Base-by-base conservation (phyloP, 169 alveolate species). In the Eimeria acervulina region DNA sequence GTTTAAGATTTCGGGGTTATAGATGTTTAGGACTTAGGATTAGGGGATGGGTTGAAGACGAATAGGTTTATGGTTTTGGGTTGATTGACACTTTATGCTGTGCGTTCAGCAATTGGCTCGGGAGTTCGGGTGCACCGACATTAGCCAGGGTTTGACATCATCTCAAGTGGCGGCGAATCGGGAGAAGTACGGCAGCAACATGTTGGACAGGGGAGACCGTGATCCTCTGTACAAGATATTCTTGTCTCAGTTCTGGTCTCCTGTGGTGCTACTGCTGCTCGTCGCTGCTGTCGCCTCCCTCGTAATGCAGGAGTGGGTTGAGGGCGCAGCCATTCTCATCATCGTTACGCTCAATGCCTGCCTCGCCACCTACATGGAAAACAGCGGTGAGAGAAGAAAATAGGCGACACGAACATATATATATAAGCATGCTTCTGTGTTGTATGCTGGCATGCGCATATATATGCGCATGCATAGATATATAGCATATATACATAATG, bases 301-400 rank as follows among this genome's bases (percentile, higher is more conserved):
- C 5, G 98, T 97, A 6, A 97, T 98, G 63, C 98, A 97, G 47
- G 98, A 98, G 96, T 90, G 97, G 96, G 99, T 98, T n/a, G 99
- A 98, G 80, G 99, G 99, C 70, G 95, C 96, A 38, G 98, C 98
- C 59, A 98, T 98, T 68, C 94, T 98, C 66, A 91, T 98, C 95
- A 98, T 98, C 63, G 98, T 98, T 91, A 96, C 98, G 85, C 94
- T 98, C 66, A 98, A 98, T 94, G 99, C 99, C 31, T 97, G 98
- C 74, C 97, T 98, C 95, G 99, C 99, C 23, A 98, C 99, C 0
- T 98, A 98, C 96, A 98, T 98, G 99, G 99, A 98, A 89, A 97
- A 97, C 83, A 97, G 98, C 51, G 96, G 96, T 93, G 51, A 52
- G 90, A 55, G 26, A 55, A 13, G 26, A 17, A 74, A 17, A 19